Base-by-base conservation (phyloP, 352 stramenopile species). In the Pythium folliculosum region DNA sequence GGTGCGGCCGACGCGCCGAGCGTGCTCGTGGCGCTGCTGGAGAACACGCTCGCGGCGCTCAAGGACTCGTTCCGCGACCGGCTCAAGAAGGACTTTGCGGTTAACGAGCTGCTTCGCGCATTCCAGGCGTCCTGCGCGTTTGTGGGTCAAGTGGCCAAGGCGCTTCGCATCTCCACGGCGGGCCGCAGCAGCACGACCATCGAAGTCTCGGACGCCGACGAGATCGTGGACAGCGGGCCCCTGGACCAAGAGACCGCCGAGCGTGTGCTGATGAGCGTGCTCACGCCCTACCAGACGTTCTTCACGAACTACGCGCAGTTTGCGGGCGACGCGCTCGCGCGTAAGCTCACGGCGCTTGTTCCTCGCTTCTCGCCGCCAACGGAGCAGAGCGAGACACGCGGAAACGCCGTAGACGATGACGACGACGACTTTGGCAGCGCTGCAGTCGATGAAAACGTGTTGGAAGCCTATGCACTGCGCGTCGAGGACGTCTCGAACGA, bases 381-480 rank as follows among this genome's bases (percentile, higher is more conserved):
- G 2, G 40, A 47, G 13, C 14, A 47, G n/a, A 43, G 61, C 25
- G 4, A 53, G 44, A 32, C 27, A 5, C 27, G 27, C 5, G 27
- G 27, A 48, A 67, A 38, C 0, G 44, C 1, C n/a, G 63, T 60
- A 21, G 64, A 71, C 6, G 58, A 68, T 2, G 58, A 71, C 12
- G 70, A 78, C 25, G 76, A 81, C n/a, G 70, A 71, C 7, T 47
- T 73, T 19, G 72, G 59, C 5, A 59, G 58, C 1, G 57, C 49
- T 4, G 45, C 45, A n/a, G 65, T 65, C 13, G 70, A 81, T 48
- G 73, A 57, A 13, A 63, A 58, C 8, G 63, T 73, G 50, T 69
- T 92, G 1, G 77, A 90, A 32, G 72, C 74, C 32, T 92, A 88
- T 55, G 73, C 77, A 27, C 82, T 87, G 53, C 71, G 61, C 5